Conservation (phyloP, 2,329 filamentous ascomycete genomes). For the Exserohilum turcica region DNA sequence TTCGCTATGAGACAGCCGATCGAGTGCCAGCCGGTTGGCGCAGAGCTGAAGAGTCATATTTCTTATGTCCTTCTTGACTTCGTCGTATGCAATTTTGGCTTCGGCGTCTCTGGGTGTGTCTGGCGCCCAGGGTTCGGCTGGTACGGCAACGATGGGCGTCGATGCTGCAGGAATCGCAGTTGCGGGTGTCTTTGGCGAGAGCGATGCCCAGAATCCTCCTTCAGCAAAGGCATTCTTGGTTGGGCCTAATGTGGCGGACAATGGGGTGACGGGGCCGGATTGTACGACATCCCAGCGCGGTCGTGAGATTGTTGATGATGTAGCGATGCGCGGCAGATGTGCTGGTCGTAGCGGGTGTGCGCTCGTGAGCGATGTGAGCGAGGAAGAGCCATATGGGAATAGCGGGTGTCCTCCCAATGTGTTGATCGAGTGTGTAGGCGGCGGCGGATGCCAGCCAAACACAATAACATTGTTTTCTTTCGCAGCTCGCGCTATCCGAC, state of each 20-base stretch:
- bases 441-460: not conserved
- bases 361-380: conserved; percentile 8
- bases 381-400: conserved; percentile 1
- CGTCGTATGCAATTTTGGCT: conserved; percentile 9
- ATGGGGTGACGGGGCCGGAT: conserved; percentile 17
- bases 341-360: conserved; percentile 4
- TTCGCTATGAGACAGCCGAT: not conserved
- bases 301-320: conserved; percentile 11
- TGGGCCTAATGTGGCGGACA: conserved; percentile 13
- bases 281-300: conserved; percentile 23
- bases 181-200: conserved; percentile 8
- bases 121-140: conserved; percentile 3
- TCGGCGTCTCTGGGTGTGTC: not conserved
- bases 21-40: conserved; percentile 6
- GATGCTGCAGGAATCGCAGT: not conserved
- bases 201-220: conserved; percentile 24
- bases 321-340: conserved; percentile 6
- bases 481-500: conserved; percentile 1
- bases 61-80: not conserved
- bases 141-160: conserved; percentile 1
- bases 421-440: not conserved
- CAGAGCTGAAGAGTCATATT: conserved; percentile 13
- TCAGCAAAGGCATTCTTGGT: conserved; percentile 24
- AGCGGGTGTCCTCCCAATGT: not conserved
- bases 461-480: conserved; percentile 13